Base-by-base conservation (phyloP, 805 yeast genomes). In the Candida sanyiensis region DNA sequence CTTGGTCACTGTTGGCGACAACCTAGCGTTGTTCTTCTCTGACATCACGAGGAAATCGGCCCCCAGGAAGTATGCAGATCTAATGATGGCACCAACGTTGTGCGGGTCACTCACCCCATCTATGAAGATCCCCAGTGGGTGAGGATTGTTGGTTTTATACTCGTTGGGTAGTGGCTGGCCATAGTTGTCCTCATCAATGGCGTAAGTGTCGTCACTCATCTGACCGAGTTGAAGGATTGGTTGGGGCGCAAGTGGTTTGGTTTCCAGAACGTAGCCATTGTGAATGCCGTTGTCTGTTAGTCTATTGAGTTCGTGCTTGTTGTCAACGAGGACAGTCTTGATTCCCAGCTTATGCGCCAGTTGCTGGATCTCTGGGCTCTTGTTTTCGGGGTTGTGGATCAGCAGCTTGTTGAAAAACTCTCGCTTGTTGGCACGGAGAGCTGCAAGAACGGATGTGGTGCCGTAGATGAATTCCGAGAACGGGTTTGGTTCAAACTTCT, bases 101-200 rank as follows among this genome's bases (percentile, higher is more conserved):
- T 85, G 94, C 1, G 96, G 90, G 57, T 87, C 96, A 11, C 84
- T 75, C 31, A 88, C 69, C 42, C 83, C 86, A 58, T 87, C 96
- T 19, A 87, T 61, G 50, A 71, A 86, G 3, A 87, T 48, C 0
- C 87, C 96, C 13, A 88, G 50, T 3, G 96, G 94, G 49, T 61
- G 60, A 13, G 54, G 54, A 26, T 57, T 59, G 17, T 43, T 43
- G 2, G 56, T 46, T 8, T 24, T 15, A 24, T 45, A 32, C 6
- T 48, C 43, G 29, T 49, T 49, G 10, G 39, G 47, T 15, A 54
- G 46, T n/a, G 38, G 37, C 13, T 49, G 52, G 26, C 47, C 59
- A 57, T 44, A 58, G 42, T 46, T 48, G 44, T 55, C 57, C 44
- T 48, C 56, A 30, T 38, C 47, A 25, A 50, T 42, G 16, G 32